Conservation (phyloP, 2,329 filamentous ascomycete genomes). For the Fusarium sambucinum region DNA sequence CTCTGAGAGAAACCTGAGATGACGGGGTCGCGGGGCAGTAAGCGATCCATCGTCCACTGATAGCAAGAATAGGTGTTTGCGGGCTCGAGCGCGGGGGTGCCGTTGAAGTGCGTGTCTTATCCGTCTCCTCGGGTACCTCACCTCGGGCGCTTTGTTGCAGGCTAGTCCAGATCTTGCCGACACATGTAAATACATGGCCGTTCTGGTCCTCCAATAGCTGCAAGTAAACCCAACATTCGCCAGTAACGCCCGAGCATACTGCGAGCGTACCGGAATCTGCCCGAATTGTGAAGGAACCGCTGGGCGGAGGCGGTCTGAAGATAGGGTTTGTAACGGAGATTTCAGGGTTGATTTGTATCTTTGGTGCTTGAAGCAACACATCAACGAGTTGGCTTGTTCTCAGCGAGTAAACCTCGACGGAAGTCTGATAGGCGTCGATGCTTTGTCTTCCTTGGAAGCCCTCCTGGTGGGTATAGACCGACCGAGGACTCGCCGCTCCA, state of each 20-base stretch:
- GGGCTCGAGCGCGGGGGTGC: slow-evolving; percentile 57
- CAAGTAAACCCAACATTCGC: slow-evolving; percentile 85
- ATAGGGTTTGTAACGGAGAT: slow-evolving; percentile 70
- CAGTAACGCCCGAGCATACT: slow-evolving; percentile 83
- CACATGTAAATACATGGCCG: slow-evolving; percentile 68
- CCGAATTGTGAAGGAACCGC: slow-evolving; percentile 79
- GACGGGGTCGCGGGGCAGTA: slow-evolving; percentile 80
- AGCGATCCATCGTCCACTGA: slow-evolving; percentile 81
- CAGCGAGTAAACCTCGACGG: slow-evolving; percentile 89
- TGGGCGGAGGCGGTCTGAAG: slow-evolving; percentile 76
- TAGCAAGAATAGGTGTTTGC: slow-evolving; percentile 74
- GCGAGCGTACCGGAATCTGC: slow-evolving; percentile 78
- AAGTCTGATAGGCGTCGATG: slow-evolving; percentile 81
- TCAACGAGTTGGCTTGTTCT: slow-evolving; percentile 77
- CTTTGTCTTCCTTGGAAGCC: slow-evolving; percentile 52
- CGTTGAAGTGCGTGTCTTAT: slow-evolving; percentile 54
- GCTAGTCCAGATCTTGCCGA: slow-evolving; percentile 93
- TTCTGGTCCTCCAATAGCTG: slow-evolving; percentile 61
- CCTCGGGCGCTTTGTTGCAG: slow-evolving; percentile 72
- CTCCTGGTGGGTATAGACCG: slow-evolving; percentile 56
- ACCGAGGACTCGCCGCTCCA: slow-evolving; percentile 57
- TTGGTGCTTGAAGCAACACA: slow-evolving; percentile 78
- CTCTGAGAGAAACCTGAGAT: slow-evolving; percentile 76
- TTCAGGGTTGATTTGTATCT: slow-evolving; percentile 67
- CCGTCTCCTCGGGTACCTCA: slow-evolving; percentile 61